Percentiles rank a stretch among this genome's conserved stretches.
Conservation (phyloP, 2,329 filamentous ascomycete species). For the Massarina eburnea region DNA sequence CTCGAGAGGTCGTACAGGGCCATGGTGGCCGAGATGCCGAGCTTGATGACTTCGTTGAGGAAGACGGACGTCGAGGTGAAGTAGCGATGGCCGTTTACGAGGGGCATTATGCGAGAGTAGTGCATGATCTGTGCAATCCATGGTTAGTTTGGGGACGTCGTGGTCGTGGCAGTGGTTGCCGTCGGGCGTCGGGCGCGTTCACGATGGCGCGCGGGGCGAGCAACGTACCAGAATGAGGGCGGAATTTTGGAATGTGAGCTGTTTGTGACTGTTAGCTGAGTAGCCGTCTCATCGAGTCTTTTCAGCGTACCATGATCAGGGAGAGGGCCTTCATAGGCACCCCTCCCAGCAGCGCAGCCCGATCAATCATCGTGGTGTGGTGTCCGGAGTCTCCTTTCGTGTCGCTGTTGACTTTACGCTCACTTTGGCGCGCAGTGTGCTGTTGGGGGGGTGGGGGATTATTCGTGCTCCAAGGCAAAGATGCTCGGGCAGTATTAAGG, state of each 20-base stretch:
- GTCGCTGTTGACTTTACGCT: too few species aligned
- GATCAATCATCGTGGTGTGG: slow-evolving; percentile 5
- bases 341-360: slow-evolving; percentile 45
- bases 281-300: not conserved
- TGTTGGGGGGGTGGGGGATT: too few species aligned
- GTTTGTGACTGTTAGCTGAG: slow-evolving; percentile 22
- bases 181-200: not conserved
- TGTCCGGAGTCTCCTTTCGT: not conserved
- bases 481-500: too few species aligned
- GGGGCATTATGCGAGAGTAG: slow-evolving; percentile 93
- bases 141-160: slow-evolving; percentile 10
- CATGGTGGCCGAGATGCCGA: slow-evolving; percentile 81
- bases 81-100: slow-evolving; percentile 79
- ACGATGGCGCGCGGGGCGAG: slow-evolving; percentile 6
- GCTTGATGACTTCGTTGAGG: slow-evolving; percentile 88
- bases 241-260: slow-evolving; percentile 82
- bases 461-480: too few species aligned
- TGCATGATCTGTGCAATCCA: slow-evolving; percentile 71
- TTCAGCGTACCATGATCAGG: slow-evolving; percentile 59
- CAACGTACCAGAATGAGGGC: slow-evolving; percentile 67
- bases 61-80: slow-evolving; percentile 93
- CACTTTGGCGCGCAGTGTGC: too few species aligned
- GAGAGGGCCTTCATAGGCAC: slow-evolving; percentile 70
- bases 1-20: slow-evolving; percentile 84
- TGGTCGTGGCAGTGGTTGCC: slow-evolving; percentile 6